These are phyloP conservation scores for Pterulicium gracile DNA, from an alignment of 1,284 basidiomycete genomes.

Conservation along the genomic window DNA sequence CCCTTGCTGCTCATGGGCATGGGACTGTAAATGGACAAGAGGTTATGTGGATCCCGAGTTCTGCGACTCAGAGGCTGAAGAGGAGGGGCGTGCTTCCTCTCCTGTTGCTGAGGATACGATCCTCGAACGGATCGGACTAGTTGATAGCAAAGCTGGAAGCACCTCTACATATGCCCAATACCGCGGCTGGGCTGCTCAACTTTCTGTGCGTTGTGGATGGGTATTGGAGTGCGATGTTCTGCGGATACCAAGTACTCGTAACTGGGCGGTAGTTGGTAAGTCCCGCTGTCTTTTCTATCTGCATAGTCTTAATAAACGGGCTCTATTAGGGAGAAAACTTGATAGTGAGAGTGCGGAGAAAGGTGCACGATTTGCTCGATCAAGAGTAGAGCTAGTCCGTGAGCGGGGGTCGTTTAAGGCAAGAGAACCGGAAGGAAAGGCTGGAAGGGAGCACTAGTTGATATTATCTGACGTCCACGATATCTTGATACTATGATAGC, in stretches of 20 bases:
- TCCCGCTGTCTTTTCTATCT: no score
- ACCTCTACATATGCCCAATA: conserved; percentile 59
- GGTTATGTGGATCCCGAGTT: background rate
- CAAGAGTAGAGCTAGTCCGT: conserved; percentile 37
- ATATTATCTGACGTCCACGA: no score
- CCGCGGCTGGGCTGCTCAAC: conserved; percentile 69
- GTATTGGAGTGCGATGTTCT: conserved; percentile 77
- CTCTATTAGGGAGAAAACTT: conserved; percentile 19
- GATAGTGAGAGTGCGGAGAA: conserved; percentile 17
- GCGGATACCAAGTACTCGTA: conserved; percentile 86
- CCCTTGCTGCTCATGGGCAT: conserved; percentile 82
- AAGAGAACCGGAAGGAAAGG: conserved; percentile 61
- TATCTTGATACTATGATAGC: no score
- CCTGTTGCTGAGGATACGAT: background rate
- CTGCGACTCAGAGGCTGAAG: conserved; percentile 10
- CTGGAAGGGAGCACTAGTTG: conserved; percentile 29
- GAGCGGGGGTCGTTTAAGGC: conserved; percentile 57
- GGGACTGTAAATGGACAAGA: conserved; percentile 45
- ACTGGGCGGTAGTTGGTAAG: conserved; percentile 84
- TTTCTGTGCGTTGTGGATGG: conserved; percentile 74
- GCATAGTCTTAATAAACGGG: conserved; percentile 15
- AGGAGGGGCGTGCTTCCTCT: no score
- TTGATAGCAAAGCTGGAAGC: background rate
- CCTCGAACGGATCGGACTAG: conserved; percentile 16
- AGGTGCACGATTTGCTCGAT: conserved; percentile 24